Conservation (phyloP, 2,329 filamentous ascomycete species). For the Trichoderma lentiforme region DNA sequence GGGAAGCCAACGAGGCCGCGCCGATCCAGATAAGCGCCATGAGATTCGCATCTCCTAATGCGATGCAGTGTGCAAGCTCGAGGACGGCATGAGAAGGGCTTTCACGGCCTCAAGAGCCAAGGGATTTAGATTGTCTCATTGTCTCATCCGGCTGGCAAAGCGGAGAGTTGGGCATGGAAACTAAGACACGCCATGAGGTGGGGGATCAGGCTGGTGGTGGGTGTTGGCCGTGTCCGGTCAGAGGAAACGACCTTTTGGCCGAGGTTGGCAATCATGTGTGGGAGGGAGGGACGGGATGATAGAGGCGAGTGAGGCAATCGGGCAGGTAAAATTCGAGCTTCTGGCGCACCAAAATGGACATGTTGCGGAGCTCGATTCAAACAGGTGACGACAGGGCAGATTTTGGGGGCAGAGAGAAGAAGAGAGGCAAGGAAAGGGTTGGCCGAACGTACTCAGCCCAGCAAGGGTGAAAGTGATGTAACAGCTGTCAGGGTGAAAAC, state of each 20-base stretch:
- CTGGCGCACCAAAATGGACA: neutral
- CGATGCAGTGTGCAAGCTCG: neutral
- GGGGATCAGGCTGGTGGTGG: slow-evolving; percentile 20
- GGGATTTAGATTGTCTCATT: slow-evolving; percentile 5
- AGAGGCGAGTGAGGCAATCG: slow-evolving; percentile 23
- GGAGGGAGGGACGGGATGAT: slow-evolving; percentile 2
- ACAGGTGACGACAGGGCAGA: slow-evolving; percentile 14
- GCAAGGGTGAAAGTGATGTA: slow-evolving; percentile 23
- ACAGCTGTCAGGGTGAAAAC: neutral
- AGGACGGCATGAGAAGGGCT: neutral
- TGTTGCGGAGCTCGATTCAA: slow-evolving; percentile 9
- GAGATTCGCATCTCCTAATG: slow-evolving; percentile 14
- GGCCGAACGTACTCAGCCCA: slow-evolving; percentile 25
- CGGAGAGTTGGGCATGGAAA: slow-evolving; percentile 19
- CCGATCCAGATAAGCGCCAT: slow-evolving; percentile 20
- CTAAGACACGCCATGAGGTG: slow-evolving; percentile 16
- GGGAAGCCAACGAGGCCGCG: slow-evolving; percentile 12
- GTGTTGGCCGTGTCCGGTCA: slow-evolving; percentile 21
- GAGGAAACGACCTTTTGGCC: slow-evolving; percentile 16
- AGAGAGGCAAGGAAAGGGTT: slow-evolving; percentile 16
- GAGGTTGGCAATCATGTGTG: slow-evolving; percentile 17
- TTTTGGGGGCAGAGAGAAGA: neutral
- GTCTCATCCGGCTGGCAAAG: slow-evolving; percentile 2
- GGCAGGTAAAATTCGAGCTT: slow-evolving; percentile 23
- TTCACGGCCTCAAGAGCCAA: neutral